phyloP scores from a whole-genome alignment of 2,329 filamentous ascomycete genomes.

The Thelonectria rubi region DNA sequence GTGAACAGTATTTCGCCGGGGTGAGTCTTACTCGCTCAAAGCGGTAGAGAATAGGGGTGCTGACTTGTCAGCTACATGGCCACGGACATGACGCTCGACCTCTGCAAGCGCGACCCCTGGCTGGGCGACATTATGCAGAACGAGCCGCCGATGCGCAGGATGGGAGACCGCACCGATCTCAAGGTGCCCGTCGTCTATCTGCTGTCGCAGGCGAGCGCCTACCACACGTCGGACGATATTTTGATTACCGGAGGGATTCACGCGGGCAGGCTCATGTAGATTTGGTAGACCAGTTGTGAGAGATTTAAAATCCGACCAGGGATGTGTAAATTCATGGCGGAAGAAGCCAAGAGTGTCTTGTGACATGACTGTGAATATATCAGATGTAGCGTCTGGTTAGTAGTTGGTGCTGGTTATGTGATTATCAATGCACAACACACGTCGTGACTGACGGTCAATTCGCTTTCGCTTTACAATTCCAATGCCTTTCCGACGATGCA shows the following conservation, averaged over 20 bases:
- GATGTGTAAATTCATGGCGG: background rate
- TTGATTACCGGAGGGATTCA: conserved; percentile 50
- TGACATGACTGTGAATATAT: background rate
- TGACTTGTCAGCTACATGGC: conserved; percentile 42
- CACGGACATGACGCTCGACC: conserved; percentile 48
- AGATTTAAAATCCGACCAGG: background rate
- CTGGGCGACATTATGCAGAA: conserved; percentile 49
- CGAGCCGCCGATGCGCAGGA: conserved; percentile 51
- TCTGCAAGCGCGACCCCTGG: conserved; percentile 40
- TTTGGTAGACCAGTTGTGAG: background rate
- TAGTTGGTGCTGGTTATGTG: too few relatives aligned
- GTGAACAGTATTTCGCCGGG: conserved; percentile 49
- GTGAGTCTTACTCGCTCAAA: conserved; percentile 24
- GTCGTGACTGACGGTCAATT: too few relatives aligned
- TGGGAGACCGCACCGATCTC: conserved; percentile 50
- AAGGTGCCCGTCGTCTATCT: conserved; percentile 53
- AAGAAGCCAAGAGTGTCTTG: background rate
- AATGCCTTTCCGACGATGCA: too few relatives aligned
- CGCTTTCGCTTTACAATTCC: too few relatives aligned
- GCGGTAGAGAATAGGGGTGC: background rate
- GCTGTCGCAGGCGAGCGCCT: conserved; percentile 51
- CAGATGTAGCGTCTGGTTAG: too few relatives aligned
- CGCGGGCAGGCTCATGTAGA: conserved; percentile 33
- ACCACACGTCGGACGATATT: conserved; percentile 52
- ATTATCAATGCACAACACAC: too few relatives aligned